phyloP scores from a whole-genome alignment of 2,329 filamentous ascomycete genomes.

The Pseudogymnoascus sp. region DNA sequence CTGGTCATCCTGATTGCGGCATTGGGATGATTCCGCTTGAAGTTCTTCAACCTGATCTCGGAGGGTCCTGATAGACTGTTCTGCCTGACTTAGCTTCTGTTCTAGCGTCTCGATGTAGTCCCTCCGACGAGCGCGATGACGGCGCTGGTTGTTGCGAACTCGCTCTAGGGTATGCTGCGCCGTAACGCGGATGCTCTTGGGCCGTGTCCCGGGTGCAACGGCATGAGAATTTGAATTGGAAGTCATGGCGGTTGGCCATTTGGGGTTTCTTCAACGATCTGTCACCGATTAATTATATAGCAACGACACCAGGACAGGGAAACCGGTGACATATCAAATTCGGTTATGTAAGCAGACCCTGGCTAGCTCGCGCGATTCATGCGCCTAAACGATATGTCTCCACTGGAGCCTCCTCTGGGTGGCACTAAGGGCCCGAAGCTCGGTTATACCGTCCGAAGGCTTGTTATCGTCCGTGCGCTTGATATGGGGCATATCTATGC shows the following conservation, averaged over 20 bases:
- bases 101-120: slow-evolving; percentile 35
- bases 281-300: slow-evolving; percentile 9
- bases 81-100: slow-evolving; percentile 7
- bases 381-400: too few relatives aligned
- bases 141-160: slow-evolving; percentile 45
- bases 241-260: slow-evolving; percentile 14
- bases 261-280: slow-evolving; percentile 7
- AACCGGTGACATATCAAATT: slow-evolving; percentile 1
- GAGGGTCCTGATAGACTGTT: too few relatives aligned
- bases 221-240: slow-evolving; percentile 15
- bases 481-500: too few relatives aligned
- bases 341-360: too few relatives aligned
- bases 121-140: slow-evolving; percentile 40
- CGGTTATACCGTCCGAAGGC: too few relatives aligned
- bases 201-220: slow-evolving; percentile 12
- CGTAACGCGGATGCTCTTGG: slow-evolving; percentile 22
- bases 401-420: too few relatives aligned
- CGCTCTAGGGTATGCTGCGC: slow-evolving; percentile 26
- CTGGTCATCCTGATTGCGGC: neutral
- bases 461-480: too few relatives aligned
- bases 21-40: too few relatives aligned
- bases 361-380: too few relatives aligned
- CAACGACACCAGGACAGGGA: neutral
- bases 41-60: too few relatives aligned
- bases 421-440: too few relatives aligned